Evolutionary conservation across 257 asterid genomes (phyloP).

Genomic region (Sherardia arvensis): DNA sequence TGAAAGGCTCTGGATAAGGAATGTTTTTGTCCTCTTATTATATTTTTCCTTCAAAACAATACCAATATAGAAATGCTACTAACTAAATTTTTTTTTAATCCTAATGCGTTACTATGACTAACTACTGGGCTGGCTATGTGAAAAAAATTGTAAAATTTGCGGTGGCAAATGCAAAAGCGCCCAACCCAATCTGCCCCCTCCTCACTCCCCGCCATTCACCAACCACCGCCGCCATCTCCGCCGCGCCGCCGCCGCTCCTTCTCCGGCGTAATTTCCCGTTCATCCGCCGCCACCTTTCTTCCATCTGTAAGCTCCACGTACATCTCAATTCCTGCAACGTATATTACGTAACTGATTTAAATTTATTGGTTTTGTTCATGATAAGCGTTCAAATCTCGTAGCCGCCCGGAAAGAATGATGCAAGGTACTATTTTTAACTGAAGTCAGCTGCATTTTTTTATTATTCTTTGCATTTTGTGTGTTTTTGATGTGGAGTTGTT

Average conservation of each 20-base stretch:
- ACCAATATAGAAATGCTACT: neutral
- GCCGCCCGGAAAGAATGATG: constrained; percentile 6
- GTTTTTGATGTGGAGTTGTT: neutral
- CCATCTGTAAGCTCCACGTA: neutral
- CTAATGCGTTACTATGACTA: neutral
- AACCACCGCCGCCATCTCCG: neutral
- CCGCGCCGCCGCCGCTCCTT: too few relatives aligned
- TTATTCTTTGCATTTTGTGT: neutral
- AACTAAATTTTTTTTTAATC: too few relatives aligned
- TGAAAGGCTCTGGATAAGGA: neutral
- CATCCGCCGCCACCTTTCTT: neutral
- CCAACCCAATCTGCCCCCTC: neutral
- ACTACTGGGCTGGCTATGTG: neutral
- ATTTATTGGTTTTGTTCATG: neutral
- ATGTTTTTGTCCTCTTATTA: neutral
- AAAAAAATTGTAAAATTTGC: neutral
- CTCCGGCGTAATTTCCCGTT: neutral
- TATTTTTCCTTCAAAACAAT: neutral
- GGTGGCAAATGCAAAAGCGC: neutral
- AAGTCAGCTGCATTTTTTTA: neutral
- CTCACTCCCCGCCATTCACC: neutral
- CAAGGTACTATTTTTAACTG: constrained; percentile 10
- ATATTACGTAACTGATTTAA: neutral
- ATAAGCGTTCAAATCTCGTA: neutral
- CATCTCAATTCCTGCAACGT: neutral